Evolutionary conservation across 768 basidiomycete genomes (phyloP).

Genomic region (Amanita jacksonii): DNA sequence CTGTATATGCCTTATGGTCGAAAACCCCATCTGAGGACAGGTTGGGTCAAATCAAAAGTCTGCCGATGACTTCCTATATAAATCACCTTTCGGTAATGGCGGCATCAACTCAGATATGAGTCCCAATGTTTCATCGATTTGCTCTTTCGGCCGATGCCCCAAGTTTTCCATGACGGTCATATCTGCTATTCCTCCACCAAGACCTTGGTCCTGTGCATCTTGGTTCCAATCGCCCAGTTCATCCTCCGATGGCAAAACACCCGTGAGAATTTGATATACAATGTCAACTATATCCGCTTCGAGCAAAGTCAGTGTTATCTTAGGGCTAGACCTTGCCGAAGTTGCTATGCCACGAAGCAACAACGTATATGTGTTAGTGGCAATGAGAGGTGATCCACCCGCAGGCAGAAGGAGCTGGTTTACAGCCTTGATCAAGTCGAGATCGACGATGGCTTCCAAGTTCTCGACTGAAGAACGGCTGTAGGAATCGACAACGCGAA

Average conservation of each 20-base stretch:
- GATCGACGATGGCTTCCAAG: conserved; percentile 78
- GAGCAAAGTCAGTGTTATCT: conserved; percentile 75
- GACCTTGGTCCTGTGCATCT: conserved; percentile 59
- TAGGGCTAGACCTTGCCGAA: conserved; percentile 80
- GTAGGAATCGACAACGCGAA: conserved; percentile 89
- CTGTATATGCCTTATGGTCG: conserved; percentile 83
- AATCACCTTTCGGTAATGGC: conserved; percentile 79
- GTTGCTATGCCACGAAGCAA: conserved; percentile 82
- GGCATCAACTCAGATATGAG: conserved; percentile 89
- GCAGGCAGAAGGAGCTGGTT: conserved; percentile 80
- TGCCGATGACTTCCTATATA: neutral
- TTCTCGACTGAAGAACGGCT: conserved; percentile 77
- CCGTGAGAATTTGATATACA: conserved; percentile 90
- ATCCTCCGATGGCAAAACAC: conserved; percentile 70
- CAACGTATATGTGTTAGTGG: conserved; percentile 80
- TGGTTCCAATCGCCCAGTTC: conserved; percentile 43
- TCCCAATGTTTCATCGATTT: conserved; percentile 88
- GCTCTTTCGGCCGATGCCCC: conserved; percentile 93
- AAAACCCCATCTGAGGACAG: conserved; percentile 94
- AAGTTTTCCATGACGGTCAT: conserved; percentile 98
- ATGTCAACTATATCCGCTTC: conserved; percentile 92
- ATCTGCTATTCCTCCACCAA: conserved; percentile 85
- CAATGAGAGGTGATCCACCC: conserved; percentile 78
- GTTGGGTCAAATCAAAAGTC: conserved; percentile 10
- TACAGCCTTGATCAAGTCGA: conserved; percentile 70